phyloP scores from a whole-genome alignment of 1,284 basidiomycete species.

The Cutaneotrichosporon sp. region DNA sequence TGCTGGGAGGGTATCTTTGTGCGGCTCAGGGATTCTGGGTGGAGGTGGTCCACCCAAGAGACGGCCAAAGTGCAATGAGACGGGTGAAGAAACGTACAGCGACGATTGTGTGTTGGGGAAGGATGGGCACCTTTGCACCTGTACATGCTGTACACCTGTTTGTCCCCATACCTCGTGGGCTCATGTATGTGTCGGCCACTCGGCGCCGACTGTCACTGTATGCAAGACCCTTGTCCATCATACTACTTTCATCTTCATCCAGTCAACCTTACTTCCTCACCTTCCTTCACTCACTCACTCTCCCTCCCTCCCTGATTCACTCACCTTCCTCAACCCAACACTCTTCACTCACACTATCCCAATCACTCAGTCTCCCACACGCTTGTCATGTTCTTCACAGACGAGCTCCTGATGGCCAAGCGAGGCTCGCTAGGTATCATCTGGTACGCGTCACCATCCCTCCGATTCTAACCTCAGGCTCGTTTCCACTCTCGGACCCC shows the following conservation, averaged over 20 bases:
- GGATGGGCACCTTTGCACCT: background rate
- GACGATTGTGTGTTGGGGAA: background rate
- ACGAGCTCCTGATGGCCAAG: constrained; percentile 42
- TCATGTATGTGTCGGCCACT: no score
- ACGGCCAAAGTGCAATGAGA: background rate
- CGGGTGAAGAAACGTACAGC: background rate
- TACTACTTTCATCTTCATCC: background rate
- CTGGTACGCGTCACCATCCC: constrained; percentile 32
- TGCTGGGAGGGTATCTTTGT: background rate
- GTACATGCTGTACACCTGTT: no score
- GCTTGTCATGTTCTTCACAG: constrained; percentile 44
- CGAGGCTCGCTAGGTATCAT: constrained; percentile 47
- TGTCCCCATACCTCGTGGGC: background rate
- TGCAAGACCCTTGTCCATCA: background rate
- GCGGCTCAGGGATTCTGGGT: background rate
- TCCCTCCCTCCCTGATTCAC: no score
- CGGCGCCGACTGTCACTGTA: no score
- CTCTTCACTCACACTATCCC: no score
- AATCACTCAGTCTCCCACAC: background rate
- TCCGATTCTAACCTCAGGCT: constrained; percentile 60
- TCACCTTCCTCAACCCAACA: background rate
- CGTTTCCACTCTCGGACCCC: constrained; percentile 79
- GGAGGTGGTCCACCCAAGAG: constrained; percentile 10
- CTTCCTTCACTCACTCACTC: background rate
- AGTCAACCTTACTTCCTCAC: background rate